Conservation (phyloP, 345 rosid species). For the Gossypium mustelinum region DNA sequence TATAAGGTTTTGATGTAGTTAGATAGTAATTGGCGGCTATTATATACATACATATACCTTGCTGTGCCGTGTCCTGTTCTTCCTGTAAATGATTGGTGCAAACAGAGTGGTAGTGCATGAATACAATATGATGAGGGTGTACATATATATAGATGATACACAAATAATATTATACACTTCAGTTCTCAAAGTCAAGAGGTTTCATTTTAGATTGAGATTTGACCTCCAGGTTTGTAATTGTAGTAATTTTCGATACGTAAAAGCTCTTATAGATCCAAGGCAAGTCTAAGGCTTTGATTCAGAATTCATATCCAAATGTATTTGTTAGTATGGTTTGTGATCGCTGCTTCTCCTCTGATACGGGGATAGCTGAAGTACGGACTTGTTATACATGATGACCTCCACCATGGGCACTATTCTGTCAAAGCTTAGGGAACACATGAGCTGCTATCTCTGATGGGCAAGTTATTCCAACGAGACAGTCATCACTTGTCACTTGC, state of each 20-base stretch:
- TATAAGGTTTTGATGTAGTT: conserved; percentile 32
- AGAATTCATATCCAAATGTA: too few species aligned
- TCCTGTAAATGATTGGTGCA: background rate
- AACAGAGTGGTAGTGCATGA: background rate
- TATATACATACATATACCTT: background rate
- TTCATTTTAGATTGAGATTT: background rate
- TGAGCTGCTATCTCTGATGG: too few species aligned
- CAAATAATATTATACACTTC: background rate
- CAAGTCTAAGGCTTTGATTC: too few species aligned
- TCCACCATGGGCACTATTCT: too few species aligned
- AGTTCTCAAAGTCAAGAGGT: background rate
- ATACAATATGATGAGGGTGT: background rate
- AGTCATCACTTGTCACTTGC: too few species aligned
- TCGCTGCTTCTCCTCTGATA: too few species aligned
- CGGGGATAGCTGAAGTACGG: background rate
- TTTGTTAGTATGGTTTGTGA: background rate
- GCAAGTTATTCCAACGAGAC: too few species aligned
- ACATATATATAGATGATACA: too few species aligned
- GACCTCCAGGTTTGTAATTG: background rate
- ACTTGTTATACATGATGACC: background rate
- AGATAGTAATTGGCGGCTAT: background rate
- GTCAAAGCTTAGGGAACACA: too few species aligned
- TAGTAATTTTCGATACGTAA: background rate
- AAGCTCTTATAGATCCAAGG: background rate
- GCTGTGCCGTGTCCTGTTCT: background rate